These are phyloP conservation scores for Schwanniomyces polymorphus DNA, from an alignment of 805 yeast genomes.

Conservation along the genomic window DNA sequence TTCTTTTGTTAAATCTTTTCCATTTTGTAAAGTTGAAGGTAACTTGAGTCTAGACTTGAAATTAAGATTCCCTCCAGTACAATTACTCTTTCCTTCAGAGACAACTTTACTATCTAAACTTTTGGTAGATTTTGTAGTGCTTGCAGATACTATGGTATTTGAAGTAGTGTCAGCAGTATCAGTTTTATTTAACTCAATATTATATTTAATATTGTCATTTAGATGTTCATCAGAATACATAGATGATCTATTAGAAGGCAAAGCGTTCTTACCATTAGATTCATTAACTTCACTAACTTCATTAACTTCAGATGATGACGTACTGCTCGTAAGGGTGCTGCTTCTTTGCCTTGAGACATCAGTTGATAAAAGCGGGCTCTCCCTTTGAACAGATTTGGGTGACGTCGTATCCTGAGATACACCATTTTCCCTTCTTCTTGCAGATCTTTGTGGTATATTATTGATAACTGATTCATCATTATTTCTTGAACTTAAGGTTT, in stretches of 20 bases:
- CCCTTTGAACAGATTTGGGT: neutral
- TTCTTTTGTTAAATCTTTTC: neutral
- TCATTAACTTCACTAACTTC: neutral
- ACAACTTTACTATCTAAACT: neutral
- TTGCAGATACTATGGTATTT: neutral
- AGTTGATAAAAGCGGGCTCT: neutral
- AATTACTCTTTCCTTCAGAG: conserved; percentile 14
- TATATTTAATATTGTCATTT: neutral
- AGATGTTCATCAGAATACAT: conserved; percentile 15
- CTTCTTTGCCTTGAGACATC: conserved; percentile 10
- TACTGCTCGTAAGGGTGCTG: conserved; percentile 9
- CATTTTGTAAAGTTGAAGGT: conserved; percentile 24
- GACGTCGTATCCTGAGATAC: neutral
- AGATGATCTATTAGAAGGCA: conserved; percentile 15
- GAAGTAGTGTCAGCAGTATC: neutral
- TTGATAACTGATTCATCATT: neutral
- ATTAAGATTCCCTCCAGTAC: conserved; percentile 23
- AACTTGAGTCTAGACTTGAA: conserved; percentile 33
- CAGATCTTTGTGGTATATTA: conserved; percentile 24
- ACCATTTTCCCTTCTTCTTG: conserved; percentile 15
- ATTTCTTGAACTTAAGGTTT: conserved; percentile 1
- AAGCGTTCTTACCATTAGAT: neutral
- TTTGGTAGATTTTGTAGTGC: neutral
- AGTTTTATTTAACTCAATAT: neutral
- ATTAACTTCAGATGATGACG: neutral